A percentile compares a stretch with the other conserved stretches of the same genome.
Evolutionary conservation across 2,329 filamentous ascomycete genomes (phyloP).

Genomic region (Claviceps sp.): DNA sequence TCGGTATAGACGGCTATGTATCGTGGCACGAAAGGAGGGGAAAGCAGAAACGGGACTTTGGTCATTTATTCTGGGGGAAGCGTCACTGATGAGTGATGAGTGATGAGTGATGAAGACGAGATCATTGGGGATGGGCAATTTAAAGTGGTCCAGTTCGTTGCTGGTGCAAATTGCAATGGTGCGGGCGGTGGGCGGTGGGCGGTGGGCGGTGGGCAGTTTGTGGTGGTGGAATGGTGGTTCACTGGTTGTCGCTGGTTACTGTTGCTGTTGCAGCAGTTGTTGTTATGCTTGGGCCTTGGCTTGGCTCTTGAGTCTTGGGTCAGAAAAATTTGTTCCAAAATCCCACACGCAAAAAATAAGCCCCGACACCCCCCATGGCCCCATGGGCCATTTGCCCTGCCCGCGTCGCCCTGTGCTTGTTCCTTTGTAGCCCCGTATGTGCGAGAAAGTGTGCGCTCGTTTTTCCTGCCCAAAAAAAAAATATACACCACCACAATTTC

Average conservation of each 20-base stretch:
- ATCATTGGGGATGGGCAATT: too few species aligned
- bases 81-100: too few species aligned
- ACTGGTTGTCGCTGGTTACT: too few species aligned
- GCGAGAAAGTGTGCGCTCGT: background rate
- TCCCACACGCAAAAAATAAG: conserved; percentile 6
- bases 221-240: too few species aligned
- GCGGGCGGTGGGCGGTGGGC: too few species aligned
- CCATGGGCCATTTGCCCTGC: background rate
- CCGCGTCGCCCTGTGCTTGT: background rate
- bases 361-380: background rate
- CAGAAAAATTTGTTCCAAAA: conserved; percentile 1
- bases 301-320: background rate
- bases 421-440: background rate
- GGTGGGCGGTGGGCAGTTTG: too few species aligned
- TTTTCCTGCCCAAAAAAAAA: background rate
- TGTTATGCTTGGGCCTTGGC: background rate
- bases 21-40: conserved; percentile 1
- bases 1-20: background rate
- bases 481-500: conserved; percentile 1
- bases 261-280: too few species aligned
- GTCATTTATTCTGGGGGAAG: too few species aligned
- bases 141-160: too few species aligned
- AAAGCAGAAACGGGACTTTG: background rate
- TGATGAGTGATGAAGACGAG: too few species aligned
- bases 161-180: too few species aligned